A percentile compares a stretch with the other conserved stretches of the same genome.
Evolutionary conservation across 2,329 filamentous ascomycete species (phyloP).

Genomic region (Phyllosticta citrichinensis): DNA sequence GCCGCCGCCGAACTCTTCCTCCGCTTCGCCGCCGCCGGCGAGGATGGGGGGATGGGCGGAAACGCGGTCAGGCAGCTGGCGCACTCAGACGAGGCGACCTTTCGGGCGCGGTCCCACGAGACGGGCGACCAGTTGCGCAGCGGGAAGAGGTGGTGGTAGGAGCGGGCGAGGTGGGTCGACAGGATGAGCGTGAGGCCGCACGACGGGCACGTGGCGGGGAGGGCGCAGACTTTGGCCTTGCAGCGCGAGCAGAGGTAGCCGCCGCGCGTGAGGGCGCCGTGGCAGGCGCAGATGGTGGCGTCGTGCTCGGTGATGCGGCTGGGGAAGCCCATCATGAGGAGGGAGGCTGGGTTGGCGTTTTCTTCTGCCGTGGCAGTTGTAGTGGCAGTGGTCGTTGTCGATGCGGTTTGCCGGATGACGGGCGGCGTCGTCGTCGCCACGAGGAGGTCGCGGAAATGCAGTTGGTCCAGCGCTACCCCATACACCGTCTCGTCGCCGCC

Average conservation of each 20-base stretch:
- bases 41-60: slow-evolving; percentile 37
- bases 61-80: slow-evolving; percentile 70
- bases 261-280: slow-evolving; percentile 69
- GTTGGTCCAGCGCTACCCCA: slow-evolving; percentile 74
- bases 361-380: slow-evolving; percentile 16
- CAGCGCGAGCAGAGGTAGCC: slow-evolving; percentile 91
- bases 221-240: slow-evolving; percentile 73
- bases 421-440: slow-evolving; percentile 84
- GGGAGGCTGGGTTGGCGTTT: slow-evolving; percentile 36
- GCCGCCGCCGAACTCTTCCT: not conserved
- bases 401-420: slow-evolving; percentile 55
- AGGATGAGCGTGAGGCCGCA: slow-evolving; percentile 89
- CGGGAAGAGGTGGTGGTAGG: slow-evolving; percentile 30
- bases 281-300: slow-evolving; percentile 79
- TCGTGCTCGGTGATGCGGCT: slow-evolving; percentile 66
- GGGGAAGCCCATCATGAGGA: slow-evolving; percentile 98
- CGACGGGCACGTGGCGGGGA: slow-evolving; percentile 83
- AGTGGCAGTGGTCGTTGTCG: slow-evolving; percentile 28
- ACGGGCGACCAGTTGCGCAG: slow-evolving; percentile 86
- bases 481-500: slow-evolving; percentile 67
- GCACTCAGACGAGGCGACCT: slow-evolving; percentile 47
- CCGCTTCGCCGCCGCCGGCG: slow-evolving; percentile 11
- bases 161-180: slow-evolving; percentile 51
- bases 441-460: slow-evolving; percentile 81
- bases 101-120: slow-evolving; percentile 61